Evolutionary conservation across 148 eudicot genomes (phyloP), one percentile per base, ranked within the genome.

Genomic region (Linanthus parryae): DNA sequence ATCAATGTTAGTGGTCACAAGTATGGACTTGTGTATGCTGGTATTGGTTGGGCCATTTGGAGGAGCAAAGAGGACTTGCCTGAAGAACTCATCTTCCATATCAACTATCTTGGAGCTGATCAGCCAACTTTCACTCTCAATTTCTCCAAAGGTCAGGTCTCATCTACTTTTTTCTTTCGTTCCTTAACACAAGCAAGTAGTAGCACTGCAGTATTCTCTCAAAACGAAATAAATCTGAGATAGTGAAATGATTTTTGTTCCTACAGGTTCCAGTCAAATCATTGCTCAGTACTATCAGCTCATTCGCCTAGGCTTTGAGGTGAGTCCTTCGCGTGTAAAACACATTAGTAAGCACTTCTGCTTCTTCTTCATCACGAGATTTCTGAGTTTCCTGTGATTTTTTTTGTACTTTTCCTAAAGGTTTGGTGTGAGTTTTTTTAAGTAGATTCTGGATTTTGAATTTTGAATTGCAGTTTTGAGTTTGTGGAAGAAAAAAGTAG

Each of bases 51-150:
- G 92, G 73, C 67, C 45, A 60, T 84, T 21, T 80, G 92, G 87
- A 77, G 87, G 71, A 72, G 57, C 73, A 80, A 77, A 44, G 81
- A 59, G 25, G 87, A 84, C 48, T 80, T 84, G 67, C 92, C 92
- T 41, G 92, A 84, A 0, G 92, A 84, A 46, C 92, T 84, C 58
- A 80, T 80, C 70, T 84, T 84, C 52, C 86, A 77, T 15, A 84
- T 80, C 54, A 84, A 84, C 64, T 80, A 84, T 59, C 86, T 84
- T 67, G 86, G 92, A 6, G 57, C 91, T 66, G 91, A 83, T 74
- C 91, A 84, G 48, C 86, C 92, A 27, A 80, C 86, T 19, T 80
- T 84, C 56, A 80, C 86, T 37, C 86, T 80, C 57, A 80, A 83
- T 48, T 84, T 84, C 74, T 84, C 86, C 51, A 84, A 83, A 73